Percentiles rank a stretch among this genome's conserved stretches.
Conservation (phyloP, 2,329 filamentous ascomycete genomes). For the Colletotrichum camelliae region DNA sequence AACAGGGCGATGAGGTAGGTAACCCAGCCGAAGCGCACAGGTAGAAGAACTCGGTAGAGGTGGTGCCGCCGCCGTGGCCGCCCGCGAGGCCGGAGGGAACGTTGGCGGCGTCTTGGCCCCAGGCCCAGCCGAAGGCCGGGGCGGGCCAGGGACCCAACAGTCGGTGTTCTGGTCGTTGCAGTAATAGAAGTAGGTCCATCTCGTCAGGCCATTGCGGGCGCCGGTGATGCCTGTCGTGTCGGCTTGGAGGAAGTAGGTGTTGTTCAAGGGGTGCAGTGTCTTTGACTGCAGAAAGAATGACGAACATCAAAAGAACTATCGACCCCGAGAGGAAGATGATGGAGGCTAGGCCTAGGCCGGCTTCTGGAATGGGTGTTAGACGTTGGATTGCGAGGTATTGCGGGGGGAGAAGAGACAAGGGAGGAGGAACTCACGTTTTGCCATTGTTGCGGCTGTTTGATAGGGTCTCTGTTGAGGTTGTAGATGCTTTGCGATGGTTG, state of each 20-base stretch:
- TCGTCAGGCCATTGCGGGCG: slow-evolving; percentile 64
- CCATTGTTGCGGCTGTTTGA: neutral
- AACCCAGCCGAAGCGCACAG: slow-evolving; percentile 92
- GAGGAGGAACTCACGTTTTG: slow-evolving; percentile 2
- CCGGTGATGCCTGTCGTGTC: slow-evolving; percentile 75
- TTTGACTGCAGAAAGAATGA: slow-evolving; percentile 62
- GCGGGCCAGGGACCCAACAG: slow-evolving; percentile 70
- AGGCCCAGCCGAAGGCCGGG: slow-evolving; percentile 75
- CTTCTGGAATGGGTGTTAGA: slow-evolving; percentile 37
- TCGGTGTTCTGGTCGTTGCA: slow-evolving; percentile 70
- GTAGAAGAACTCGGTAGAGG: slow-evolving; percentile 72
- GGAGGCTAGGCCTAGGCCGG: slow-evolving; percentile 45
- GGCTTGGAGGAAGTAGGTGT: slow-evolving; percentile 86
- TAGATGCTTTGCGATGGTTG: slow-evolving; percentile 6
- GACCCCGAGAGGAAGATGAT: slow-evolving; percentile 56
- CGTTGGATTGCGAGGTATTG: neutral
- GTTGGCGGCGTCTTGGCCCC: slow-evolving; percentile 52
- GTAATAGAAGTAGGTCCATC: slow-evolving; percentile 92
- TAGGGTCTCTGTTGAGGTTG: neutral
- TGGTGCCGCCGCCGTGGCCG: slow-evolving; percentile 57
- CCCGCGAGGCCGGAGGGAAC: slow-evolving; percentile 55
- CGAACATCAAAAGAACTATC: slow-evolving; percentile 62
- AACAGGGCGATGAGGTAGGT: slow-evolving; percentile 87
- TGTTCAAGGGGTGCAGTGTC: slow-evolving; percentile 61
- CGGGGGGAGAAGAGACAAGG: neutral